A percentile compares a stretch with the other conserved stretches of the same genome.
These are phyloP conservation scores for Russula sp. DNA, from an alignment of 768 basidiomycete genomes.

Conservation along the genomic window DNA sequence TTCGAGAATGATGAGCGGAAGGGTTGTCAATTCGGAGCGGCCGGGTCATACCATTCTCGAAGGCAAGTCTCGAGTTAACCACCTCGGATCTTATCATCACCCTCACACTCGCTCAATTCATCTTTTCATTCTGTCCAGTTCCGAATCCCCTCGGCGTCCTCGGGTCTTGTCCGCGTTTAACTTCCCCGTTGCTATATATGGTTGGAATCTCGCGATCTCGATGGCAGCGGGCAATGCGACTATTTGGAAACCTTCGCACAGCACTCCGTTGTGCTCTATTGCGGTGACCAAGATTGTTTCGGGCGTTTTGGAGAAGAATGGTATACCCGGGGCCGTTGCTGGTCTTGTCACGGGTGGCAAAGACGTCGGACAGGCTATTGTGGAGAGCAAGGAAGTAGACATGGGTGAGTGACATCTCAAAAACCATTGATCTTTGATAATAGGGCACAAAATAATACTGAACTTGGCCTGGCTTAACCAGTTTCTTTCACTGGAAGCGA, in stretches of 20 bases:
- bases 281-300: constrained; percentile 86
- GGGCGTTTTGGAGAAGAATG: constrained; percentile 75
- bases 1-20: constrained; percentile 92
- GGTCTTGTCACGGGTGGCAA: constrained; percentile 80
- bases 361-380: constrained; percentile 75
- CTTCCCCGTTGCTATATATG: constrained; percentile 92
- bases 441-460: neutral
- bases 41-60: constrained; percentile 90
- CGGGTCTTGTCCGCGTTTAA: constrained; percentile 88
- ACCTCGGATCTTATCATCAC: too few species aligned
- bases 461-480: constrained; percentile 35
- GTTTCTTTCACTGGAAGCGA: constrained; percentile 98
- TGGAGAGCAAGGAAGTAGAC: constrained; percentile 69
- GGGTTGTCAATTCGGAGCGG: constrained; percentile 82
- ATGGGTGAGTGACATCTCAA: constrained; percentile 51
- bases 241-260: constrained; percentile 92
- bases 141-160: constrained; percentile 84
- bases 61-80: constrained; percentile 45
- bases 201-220: constrained; percentile 90
- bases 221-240: constrained; percentile 90
- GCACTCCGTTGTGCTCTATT: constrained; percentile 85
- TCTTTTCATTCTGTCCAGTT: constrained; percentile 45
- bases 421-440: too few species aligned
- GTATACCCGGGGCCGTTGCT: constrained; percentile 80
- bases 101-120: neutral